Evolutionary conservation across 306 rosid genomes (phyloP).

Genomic region (Vigna trinervia): DNA sequence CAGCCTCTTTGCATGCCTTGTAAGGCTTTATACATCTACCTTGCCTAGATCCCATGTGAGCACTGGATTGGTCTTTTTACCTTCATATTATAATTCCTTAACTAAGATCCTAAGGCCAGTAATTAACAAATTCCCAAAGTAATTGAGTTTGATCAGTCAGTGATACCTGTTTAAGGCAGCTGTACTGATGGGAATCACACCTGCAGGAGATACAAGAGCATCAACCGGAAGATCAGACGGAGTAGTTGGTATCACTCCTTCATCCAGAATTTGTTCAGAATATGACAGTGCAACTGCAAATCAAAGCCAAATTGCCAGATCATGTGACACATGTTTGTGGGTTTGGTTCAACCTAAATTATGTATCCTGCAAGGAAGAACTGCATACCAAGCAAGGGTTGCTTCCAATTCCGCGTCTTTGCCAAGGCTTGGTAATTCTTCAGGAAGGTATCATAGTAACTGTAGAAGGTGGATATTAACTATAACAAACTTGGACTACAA

Average conservation of each 20-base stretch:
- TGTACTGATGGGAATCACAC: conserved; percentile 80
- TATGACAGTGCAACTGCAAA: conserved; percentile 88
- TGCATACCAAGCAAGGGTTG: conserved; percentile 84
- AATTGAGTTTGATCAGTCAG: conserved; percentile 22
- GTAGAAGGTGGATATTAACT: conserved; percentile 16
- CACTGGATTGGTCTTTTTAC: background rate
- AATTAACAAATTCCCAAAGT: conserved; percentile 20
- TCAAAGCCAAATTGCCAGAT: conserved; percentile 30
- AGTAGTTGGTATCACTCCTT: conserved; percentile 72
- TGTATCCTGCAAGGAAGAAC: conserved; percentile 16
- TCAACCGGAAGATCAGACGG: conserved; percentile 70
- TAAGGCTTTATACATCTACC: background rate
- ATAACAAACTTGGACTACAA: conserved; percentile 27
- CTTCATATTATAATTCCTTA: conserved; percentile 15
- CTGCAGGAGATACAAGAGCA: conserved; percentile 80
- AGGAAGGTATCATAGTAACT: conserved; percentile 93
- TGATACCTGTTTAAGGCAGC: conserved; percentile 72
- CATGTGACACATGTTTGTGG: conserved; percentile 24
- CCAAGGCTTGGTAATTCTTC: conserved; percentile 79
- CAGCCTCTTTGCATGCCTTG: background rate
- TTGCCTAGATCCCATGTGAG: background rate
- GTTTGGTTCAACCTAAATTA: conserved; percentile 29
- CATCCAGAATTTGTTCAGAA: conserved; percentile 84
- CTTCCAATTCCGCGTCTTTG: conserved; percentile 72
- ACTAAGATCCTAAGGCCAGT: background rate